phyloP scores from a whole-genome alignment of 768 basidiomycete species.

The Leccinum subgranulosum region DNA sequence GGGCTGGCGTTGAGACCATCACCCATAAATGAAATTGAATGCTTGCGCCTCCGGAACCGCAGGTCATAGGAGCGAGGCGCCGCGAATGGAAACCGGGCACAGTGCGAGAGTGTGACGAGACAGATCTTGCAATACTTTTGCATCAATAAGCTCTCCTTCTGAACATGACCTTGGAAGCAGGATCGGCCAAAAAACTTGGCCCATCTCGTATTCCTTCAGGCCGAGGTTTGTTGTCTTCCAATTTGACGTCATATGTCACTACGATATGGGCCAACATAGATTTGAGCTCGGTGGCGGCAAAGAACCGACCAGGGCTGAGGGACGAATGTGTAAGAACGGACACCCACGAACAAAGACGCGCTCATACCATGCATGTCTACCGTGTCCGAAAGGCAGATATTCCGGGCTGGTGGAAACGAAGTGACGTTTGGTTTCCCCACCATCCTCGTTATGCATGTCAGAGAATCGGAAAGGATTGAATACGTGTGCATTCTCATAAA shows the following conservation, averaged over 20 bases:
- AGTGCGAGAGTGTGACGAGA: no score
- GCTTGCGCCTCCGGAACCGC: no score
- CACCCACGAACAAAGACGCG: not conserved
- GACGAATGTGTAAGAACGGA: not conserved
- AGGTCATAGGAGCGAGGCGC: no score
- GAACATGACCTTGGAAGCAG: not conserved
- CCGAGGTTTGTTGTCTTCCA: not conserved
- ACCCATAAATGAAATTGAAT: no score
- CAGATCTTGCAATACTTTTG: no score
- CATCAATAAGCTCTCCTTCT: not conserved
- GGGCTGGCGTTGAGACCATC: no score
- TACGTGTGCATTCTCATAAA: constrained; percentile 32
- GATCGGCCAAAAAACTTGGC: not conserved
- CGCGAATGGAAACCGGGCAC: no score
- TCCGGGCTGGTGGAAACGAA: not conserved
- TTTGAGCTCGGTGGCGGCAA: constrained; percentile 1
- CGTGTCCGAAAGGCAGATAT: not conserved
- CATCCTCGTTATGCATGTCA: constrained; percentile 33
- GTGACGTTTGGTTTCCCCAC: constrained; percentile 13
- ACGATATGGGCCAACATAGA: not conserved
- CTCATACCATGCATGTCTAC: constrained; percentile 4
- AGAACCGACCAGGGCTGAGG: constrained; percentile 10
- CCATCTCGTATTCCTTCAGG: not conserved
- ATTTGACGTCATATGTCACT: not conserved
- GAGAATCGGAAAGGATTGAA: constrained; percentile 52